Conservation (phyloP, 2,329 filamentous ascomycete genomes). For the Uncinocarpus reesii region DNA sequence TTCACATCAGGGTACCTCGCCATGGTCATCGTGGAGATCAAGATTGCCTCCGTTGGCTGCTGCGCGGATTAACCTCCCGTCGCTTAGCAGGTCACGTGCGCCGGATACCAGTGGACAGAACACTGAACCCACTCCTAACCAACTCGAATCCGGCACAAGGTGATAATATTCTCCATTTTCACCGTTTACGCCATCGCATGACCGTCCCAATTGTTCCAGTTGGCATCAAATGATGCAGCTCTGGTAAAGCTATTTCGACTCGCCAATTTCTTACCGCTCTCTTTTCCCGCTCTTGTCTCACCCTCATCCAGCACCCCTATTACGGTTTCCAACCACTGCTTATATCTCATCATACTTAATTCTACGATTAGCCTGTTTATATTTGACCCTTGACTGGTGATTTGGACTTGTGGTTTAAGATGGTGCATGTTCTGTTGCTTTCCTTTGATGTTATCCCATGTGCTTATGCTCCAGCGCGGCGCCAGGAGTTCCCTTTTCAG, state of each 20-base stretch:
- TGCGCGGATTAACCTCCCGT: conserved; percentile 6
- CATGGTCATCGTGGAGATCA: conserved; percentile 12
- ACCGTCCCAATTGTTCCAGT: too few relatives aligned
- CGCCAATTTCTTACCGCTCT: too few relatives aligned
- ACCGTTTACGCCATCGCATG: neutral
- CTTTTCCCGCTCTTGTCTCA: neutral
- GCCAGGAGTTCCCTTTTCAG: conserved; percentile 6
- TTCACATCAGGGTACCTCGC: neutral
- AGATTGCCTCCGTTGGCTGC: conserved; percentile 8
- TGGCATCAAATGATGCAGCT: too few relatives aligned
- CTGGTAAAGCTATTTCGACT: too few relatives aligned
- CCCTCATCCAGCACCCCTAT: neutral
- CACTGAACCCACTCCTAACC: conserved; percentile 13
- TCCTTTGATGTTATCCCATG: neutral
- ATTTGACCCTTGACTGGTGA: neutral
- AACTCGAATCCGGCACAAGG: conserved; percentile 16
- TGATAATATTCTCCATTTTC: neutral
- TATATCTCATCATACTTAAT: neutral
- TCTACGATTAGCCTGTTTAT: neutral
- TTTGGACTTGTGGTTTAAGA: neutral
- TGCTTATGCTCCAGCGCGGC: neutral
- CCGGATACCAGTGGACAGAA: neutral
- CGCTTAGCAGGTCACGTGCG: neutral
- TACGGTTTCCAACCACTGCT: neutral
- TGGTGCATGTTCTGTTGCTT: conserved; percentile 4